Base-by-base conservation (phyloP, 176 grass and related monocot species). In the Guadua angustifolia region DNA sequence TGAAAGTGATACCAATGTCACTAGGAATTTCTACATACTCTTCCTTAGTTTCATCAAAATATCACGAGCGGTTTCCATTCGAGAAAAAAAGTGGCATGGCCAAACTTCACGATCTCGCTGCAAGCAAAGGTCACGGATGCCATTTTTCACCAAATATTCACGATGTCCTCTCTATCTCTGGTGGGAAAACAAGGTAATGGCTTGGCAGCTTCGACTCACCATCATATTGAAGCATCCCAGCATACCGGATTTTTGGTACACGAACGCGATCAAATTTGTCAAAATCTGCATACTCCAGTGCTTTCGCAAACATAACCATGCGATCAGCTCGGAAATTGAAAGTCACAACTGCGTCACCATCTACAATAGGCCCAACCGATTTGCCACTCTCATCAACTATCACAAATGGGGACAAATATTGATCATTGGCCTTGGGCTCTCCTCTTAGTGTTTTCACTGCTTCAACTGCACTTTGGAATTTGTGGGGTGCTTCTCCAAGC, bases 21-120 rank as follows among this genome's bases (percentile, higher is more conserved):
- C 96, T 99, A 59, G 91, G 96, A 84, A 99, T 75, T 80, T 99
- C 96, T 11, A 95, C 88, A n/a, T n/a, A n/a, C n/a, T n/a, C n/a
- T n/a, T n/a, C n/a, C n/a, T n/a, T n/a, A n/a, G n/a, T n/a, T n/a
- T 86, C 62, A 55, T 99, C 91, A n/a, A 99, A 99, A 78, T 92
- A 99, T 62, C 96, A 93, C 0, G 96, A 99, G 39, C 96, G 96
- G 79, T 99, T 99, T n/a, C 96, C 96, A 3, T 99, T 99, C 96
- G 93, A 99, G 93, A n/a, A 99, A 99, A 89, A 99, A 99, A 38
- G 96, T 99, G 81, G 95, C 96, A 72, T 99, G 96, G 56, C 96
- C 96, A 64, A 99, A 99, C 74, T 99, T 99, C 62, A 99, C 93
- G 2, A 93, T 99, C 51, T 99, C 96, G 49, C 96, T 99, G 93